Base-by-base conservation (phyloP, 306 rosid genomes). In the Hippophae tibetana region DNA sequence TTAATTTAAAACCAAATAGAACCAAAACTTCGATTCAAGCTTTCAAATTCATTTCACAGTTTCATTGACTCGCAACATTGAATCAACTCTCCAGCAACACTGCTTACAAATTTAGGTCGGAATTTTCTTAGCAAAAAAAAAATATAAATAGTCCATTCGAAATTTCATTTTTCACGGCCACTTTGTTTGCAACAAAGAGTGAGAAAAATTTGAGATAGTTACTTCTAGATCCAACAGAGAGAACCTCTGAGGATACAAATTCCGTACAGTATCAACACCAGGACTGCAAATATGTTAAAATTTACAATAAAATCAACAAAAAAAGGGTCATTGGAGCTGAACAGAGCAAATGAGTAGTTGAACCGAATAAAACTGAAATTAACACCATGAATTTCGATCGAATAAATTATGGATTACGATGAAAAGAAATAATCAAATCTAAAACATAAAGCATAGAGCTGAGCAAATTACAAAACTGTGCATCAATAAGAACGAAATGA, bases 221-320 rank as follows among this genome's bases (percentile, higher is more conserved):
- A 75, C 75, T 65, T 61, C 61, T 49, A 75, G 80, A 70, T 75
- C 76, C 58, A 52, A 69, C 12, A 63, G 41, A 45, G 25, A 48
- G 31, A 57, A 53, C 31, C 7, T 49, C 54, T 13, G 26, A 50
- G 38, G 12, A 14, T 9, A 52, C n/a, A 14, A 43, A 51, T 53
- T 67, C 56, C 25, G 49, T 38, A 26, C 26, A 55, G 58, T 25
- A 13, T 23, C 7, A 42, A 12, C 57, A 26, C 51, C 64, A 58
- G 43, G 52, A 62, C 72, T 47, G 25, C 60, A 31, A 65, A 41
- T 48, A 57, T 52, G 52, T 46, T 55, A 14, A 66, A 8, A 50
- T 49, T 18, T 10, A 27, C 53, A 49, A 10, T n/a, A 13, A 12
- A 8, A 48, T 26, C 18, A 40, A n/a, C 6, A 41, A 60, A 27